These are phyloP conservation scores for Russula lepida DNA, from an alignment of 768 basidiomycete genomes.

Conservation along the genomic window DNA sequence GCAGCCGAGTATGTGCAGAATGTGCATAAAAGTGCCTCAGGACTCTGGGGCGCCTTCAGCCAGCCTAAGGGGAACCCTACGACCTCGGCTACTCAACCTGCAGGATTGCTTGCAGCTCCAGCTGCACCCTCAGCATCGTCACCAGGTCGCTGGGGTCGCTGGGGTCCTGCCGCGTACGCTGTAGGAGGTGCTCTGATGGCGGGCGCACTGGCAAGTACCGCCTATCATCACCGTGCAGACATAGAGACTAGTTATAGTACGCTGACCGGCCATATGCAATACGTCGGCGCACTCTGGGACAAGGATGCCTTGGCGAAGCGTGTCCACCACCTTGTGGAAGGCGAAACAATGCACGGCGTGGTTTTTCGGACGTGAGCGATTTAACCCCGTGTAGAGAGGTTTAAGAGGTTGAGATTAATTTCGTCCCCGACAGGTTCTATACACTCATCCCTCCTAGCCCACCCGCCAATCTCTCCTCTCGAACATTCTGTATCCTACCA, in stretches of 20 bases:
- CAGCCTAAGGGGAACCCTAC: slow-evolving; percentile 27
- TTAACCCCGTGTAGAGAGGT: neutral
- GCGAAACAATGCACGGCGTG: slow-evolving; percentile 55
- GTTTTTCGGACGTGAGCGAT: slow-evolving; percentile 61
- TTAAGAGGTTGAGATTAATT: slow-evolving; percentile 1
- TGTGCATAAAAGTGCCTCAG: slow-evolving; percentile 56
- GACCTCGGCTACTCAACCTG: slow-evolving; percentile 28
- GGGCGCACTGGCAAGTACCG: slow-evolving; percentile 76
- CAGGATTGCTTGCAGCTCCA: slow-evolving; percentile 20
- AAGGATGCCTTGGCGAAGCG: slow-evolving; percentile 51
- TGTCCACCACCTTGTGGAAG: slow-evolving; percentile 50
- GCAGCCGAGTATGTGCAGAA: slow-evolving; percentile 60
- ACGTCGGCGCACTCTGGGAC: slow-evolving; percentile 82
- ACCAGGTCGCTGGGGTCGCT: slow-evolving; percentile 44
- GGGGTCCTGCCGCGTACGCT: slow-evolving; percentile 62
- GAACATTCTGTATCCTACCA: slow-evolving; percentile 79
- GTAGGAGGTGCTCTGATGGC: slow-evolving; percentile 70
- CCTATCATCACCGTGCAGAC: slow-evolving; percentile 75
- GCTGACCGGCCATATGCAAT: slow-evolving; percentile 86
- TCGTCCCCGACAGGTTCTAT: slow-evolving; percentile 55
- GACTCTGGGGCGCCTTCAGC: slow-evolving; percentile 49
- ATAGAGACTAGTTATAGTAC: slow-evolving; percentile 61
- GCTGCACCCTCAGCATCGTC: slow-evolving; percentile 9
- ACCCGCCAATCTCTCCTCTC: slow-evolving; percentile 42
- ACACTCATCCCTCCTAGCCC: slow-evolving; percentile 62